Evolutionary conservation across 768 basidiomycete species (phyloP), one percentile per base, ranked within the genome.

Genomic region (Suillus discolor): DNA sequence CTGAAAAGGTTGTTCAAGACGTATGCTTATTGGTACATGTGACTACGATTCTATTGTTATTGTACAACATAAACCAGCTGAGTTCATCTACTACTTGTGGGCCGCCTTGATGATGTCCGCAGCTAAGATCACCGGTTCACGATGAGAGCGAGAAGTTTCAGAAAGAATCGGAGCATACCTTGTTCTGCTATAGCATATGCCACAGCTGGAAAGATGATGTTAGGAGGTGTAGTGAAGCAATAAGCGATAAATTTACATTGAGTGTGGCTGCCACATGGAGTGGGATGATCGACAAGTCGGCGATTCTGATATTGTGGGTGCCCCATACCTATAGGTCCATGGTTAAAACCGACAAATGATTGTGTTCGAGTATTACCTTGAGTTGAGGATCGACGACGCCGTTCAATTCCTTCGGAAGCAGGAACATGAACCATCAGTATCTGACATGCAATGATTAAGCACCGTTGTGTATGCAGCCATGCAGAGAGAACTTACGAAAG

Each of bases 321-420:
- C n/a, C 47, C 47, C 47, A 47, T 47, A 47, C n/a, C 47, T 47
- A 47, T 47, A 23, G n/a, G n/a, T 23, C 11, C 1, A 45, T 11
- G 20, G 20, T 47, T 47, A 47, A n/a, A 12, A 47, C n/a, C 12
- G 45, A n/a, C 45, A 11, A 6, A 47, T 23, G 47, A 45, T 45
- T 45, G 11, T 8, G 5, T 23, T 5, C 2, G 12, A 47, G n/a
- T 23, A 13, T 11, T 47, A 47, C 47, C 47, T 47, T 47, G 47
- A 47, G 47, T 13, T 47, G 47, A 47, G 47, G n/a, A 23, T 47
- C 47, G 23, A 47, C 47, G 5, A 47, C 47, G 47, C 47, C 47
- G n/a, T 47, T 47, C n/a, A 47, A 47, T 47, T 47, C 47, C 47
- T 47, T 47, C 11, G 47, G 47, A 47, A 47, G 47, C 47, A 47